A percentile compares a stretch with the other conserved stretches of the same genome.
phyloP scores from a whole-genome alignment of 257 asterid genomes.

The Buddleja alternifolia region DNA sequence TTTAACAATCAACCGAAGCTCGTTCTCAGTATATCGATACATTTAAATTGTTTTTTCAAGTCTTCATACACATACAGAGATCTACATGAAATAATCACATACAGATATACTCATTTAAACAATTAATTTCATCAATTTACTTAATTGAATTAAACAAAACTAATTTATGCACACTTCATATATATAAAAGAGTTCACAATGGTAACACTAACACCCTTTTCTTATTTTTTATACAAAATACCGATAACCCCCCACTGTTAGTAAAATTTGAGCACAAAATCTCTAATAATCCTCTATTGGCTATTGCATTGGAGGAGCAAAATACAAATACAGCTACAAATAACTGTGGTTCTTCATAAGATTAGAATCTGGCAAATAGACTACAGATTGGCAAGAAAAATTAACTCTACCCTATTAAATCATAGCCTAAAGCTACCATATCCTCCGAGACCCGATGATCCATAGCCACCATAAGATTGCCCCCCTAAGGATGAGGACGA shows the following conservation, averaged over 20 bases:
- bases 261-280: constrained; percentile 21
- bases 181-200: too few relatives aligned
- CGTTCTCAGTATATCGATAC: too few relatives aligned
- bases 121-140: too few relatives aligned
- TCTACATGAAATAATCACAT: too few relatives aligned
- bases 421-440: constrained; percentile 60
- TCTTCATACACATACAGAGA: too few relatives aligned
- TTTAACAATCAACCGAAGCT: too few relatives aligned
- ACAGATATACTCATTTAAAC: too few relatives aligned
- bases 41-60: too few relatives aligned
- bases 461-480: constrained; percentile 58
- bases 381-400: not conserved
- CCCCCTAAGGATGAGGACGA: constrained; percentile 53
- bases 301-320: not conserved
- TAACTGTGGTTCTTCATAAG: not conserved
- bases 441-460: constrained; percentile 73
- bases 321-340: constrained; percentile 30
- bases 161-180: too few relatives aligned
- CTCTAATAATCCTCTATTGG: constrained; percentile 3
- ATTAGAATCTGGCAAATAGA: constrained; percentile 14
- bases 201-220: too few relatives aligned
- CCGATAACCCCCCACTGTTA: not conserved
- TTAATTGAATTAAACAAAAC: too few relatives aligned
- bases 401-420: not conserved
- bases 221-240: too few relatives aligned